Conservation (phyloP, 148 eudicot species). For the Silene conica region DNA sequence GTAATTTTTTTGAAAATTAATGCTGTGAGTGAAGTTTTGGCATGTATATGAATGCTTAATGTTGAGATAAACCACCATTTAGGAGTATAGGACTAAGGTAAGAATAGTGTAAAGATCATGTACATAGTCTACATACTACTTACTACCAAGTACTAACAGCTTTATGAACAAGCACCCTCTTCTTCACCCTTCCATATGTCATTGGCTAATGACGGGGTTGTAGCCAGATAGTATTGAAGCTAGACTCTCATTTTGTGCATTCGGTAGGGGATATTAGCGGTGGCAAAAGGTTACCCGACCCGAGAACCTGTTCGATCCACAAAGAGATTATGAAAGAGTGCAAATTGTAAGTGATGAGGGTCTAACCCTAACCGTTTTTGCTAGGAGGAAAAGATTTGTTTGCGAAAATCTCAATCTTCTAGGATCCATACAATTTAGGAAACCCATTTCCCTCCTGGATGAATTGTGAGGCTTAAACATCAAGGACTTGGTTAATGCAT, state of each 20-base stretch:
- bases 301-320: neutral
- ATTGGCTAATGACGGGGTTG: neutral
- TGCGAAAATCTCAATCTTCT: neutral
- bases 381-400: no score
- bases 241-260: neutral
- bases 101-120: neutral
- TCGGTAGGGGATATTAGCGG: neutral
- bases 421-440: neutral
- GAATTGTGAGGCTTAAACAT: neutral
- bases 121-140: neutral
- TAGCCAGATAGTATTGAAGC: neutral
- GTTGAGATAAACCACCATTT: neutral
- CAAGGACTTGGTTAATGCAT: neutral
- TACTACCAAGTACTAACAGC: no score
- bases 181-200: neutral
- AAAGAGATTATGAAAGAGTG: neutral
- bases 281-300: neutral
- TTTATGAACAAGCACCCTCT: neutral
- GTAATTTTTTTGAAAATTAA: neutral
- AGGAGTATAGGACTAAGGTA: no score
- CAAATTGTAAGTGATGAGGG: neutral
- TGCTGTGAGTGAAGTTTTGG: neutral
- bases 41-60: neutral
- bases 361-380: neutral
- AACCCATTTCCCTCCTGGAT: neutral